Evolutionary conservation across 1,284 basidiomycete species (phyloP), one percentile per base, ranked within the genome.

Genomic region (Afroboletus lepidellus): DNA sequence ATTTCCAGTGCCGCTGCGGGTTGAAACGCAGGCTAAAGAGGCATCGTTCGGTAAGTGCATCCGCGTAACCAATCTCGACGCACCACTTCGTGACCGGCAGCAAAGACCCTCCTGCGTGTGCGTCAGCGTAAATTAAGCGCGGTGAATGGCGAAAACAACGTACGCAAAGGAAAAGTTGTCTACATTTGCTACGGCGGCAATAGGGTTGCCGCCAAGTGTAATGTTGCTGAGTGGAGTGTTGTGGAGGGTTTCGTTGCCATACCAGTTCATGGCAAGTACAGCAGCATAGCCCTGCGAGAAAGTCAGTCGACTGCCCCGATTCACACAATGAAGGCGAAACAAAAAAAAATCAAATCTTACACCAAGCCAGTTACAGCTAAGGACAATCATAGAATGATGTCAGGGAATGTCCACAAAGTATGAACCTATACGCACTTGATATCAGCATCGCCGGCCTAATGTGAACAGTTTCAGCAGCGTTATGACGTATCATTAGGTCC

Each of bases 151-250:
- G 27, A n/a, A 21, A n/a, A 8, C 25, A 24, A 74, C 78, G 56
- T 55, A 83, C 78, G 80, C 83, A 61, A 84, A 85, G 0, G 78
- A 73, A 58, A 85, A 84, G 56, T 81, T 83, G 53, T 78, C 79
- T n/a, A 85, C 77, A 43, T 84, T 84, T 63, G 81, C 77, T 20
- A 84, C 73, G 0, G 81, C 77, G 0, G 80, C 83, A 6, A 85
- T 75, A 0, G 80, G 55, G 3, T 60, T 69, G 4, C 76, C 80
- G 36, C 73, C 49, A 23, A 84, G 73, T 0, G 81, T 83, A 67
- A 85, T 81, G 52, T 83, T 83, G n/a, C 61, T 74, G 57, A 85
- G 77, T 1, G 77, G 77, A 0, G 77, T 77, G 6, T 70, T 67
- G 25, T 75, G 72, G 24, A 84, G 68, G 20, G 68, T 70, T 38